Base-by-base conservation (phyloP, 768 basidiomycete species). In the Tremella yokohamensis region DNA sequence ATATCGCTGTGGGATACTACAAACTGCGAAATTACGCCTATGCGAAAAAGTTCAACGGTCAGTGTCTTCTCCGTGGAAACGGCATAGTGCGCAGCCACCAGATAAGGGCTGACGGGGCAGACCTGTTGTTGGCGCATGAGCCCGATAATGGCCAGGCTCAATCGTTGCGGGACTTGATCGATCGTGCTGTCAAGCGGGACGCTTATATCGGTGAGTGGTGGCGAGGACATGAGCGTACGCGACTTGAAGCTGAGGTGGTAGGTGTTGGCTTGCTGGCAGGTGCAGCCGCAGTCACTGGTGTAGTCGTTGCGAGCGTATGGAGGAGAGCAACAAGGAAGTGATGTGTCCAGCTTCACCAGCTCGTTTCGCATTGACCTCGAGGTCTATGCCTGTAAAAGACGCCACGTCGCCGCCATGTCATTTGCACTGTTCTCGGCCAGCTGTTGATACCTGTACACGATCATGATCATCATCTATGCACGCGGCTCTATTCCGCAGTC, bases 261-360 rank as follows among this genome's bases (percentile, higher is more conserved):
- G 96, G 96, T 48, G 91, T 99, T 87, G 96, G 92, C 13, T 81
- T 99, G 42, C 90, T 86, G 18, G 93, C 93, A 51, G 90, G 92
- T 54, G 87, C 83, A 40, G 91, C 89, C 13, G 92, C 94, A 13
- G 69, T 94, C 19, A 88, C 90, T 52, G 76, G 78, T 0, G 57
- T 79, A 15, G 60, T 79, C 13, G 58, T 77, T 1, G 74, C 78
- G 3, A 69, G 75, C 3, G 37, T 79, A 19, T 47, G 68, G 56
- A 61, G 68, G 56, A 52, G 63, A 29, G 54, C 66, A 40, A 25
- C 54, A 49, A 42, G 58, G 63, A 54, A 55, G 37, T 62, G 44
- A 57, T 60, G 3, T 26, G 16, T 22, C 11, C 24, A 24, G 40
- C n/a, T 19, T 22, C 49, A 7, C 12, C 49, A n/a, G 7, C 16